A percentile compares a stretch with the other conserved stretches of the same genome.
Evolutionary conservation across 116 monocot species (phyloP).

Genomic region (Thalassia testudinum): DNA sequence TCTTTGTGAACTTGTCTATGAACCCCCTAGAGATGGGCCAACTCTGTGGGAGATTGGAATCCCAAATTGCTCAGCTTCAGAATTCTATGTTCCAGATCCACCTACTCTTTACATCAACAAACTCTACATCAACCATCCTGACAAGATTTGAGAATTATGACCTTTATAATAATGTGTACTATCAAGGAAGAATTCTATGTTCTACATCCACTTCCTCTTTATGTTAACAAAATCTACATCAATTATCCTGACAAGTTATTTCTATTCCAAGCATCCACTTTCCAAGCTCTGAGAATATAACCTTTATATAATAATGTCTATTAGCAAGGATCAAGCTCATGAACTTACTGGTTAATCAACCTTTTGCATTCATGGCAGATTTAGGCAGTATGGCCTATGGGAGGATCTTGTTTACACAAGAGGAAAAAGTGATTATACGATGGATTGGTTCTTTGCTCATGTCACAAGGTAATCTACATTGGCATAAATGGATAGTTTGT

Average conservation of each 20-base stretch:
- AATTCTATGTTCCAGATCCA: slow-evolving; percentile 60
- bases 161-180: too few relatives aligned
- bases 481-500: too few relatives aligned
- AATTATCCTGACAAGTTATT: too few relatives aligned
- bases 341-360: too few relatives aligned
- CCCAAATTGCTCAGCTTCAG: slow-evolving; percentile 52
- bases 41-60: slow-evolving; percentile 73
- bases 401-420: slow-evolving; percentile 58
- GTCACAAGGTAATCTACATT: slow-evolving; percentile 35
- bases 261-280: too few relatives aligned
- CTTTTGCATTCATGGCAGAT: slow-evolving; percentile 24
- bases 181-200: too few relatives aligned
- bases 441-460: slow-evolving; percentile 85
- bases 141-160: too few relatives aligned
- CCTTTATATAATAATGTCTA: too few relatives aligned
- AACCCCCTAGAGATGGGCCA: slow-evolving; percentile 60
- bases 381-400: slow-evolving; percentile 78
- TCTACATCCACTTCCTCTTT: too few relatives aligned
- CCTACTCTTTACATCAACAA: slow-evolving; percentile 40
- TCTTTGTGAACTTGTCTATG: slow-evolving; percentile 45
- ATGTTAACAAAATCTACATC: too few relatives aligned
- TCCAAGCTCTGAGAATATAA: too few relatives aligned
- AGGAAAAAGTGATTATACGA: slow-evolving; percentile 43
- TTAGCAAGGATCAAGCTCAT: too few relatives aligned
- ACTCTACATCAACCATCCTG: slow-evolving; percentile 33